These are phyloP conservation scores for Phalaenopsis aphrodite DNA, from an alignment of 106 monocot genomes.

Conservation along the genomic window DNA sequence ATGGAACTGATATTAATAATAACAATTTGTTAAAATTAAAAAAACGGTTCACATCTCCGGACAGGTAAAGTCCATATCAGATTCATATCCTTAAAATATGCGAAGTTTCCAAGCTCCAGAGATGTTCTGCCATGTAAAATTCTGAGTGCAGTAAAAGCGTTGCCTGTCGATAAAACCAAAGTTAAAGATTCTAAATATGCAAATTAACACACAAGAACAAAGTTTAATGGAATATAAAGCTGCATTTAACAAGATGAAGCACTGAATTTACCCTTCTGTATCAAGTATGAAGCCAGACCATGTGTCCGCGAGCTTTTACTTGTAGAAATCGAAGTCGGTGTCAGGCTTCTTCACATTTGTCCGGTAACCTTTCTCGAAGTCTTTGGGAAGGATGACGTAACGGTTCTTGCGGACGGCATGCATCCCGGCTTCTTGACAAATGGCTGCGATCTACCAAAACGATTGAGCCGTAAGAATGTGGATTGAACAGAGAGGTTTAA, in stretches of 20 bases:
- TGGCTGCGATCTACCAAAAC: slow-evolving; percentile 74
- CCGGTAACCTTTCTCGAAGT: slow-evolving; percentile 97
- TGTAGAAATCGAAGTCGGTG: slow-evolving; percentile 99
- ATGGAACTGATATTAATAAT: too few species aligned
- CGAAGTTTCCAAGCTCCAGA: too few species aligned
- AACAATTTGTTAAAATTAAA: too few species aligned
- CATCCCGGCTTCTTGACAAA: slow-evolving; percentile 99
- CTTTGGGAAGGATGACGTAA: slow-evolving; percentile 97
- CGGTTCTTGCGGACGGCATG: slow-evolving; percentile 97
- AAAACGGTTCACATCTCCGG: too few species aligned
- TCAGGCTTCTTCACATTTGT: slow-evolving; percentile 99
- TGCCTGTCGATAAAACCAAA: neutral
- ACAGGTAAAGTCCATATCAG: too few species aligned
- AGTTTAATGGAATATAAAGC: neutral
- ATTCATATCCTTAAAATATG: too few species aligned
- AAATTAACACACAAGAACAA: neutral
- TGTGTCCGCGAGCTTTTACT: slow-evolving; percentile 25
- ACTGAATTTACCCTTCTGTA: neutral
- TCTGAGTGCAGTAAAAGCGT: neutral
- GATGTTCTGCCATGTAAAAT: neutral
- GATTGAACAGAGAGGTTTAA: neutral
- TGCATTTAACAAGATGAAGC: neutral
- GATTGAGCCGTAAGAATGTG: neutral
- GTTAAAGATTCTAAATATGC: neutral
- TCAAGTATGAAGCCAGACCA: neutral